Evolutionary conservation across 2,329 filamentous ascomycete species (phyloP).

Genomic region (Colletotrichum sp.): DNA sequence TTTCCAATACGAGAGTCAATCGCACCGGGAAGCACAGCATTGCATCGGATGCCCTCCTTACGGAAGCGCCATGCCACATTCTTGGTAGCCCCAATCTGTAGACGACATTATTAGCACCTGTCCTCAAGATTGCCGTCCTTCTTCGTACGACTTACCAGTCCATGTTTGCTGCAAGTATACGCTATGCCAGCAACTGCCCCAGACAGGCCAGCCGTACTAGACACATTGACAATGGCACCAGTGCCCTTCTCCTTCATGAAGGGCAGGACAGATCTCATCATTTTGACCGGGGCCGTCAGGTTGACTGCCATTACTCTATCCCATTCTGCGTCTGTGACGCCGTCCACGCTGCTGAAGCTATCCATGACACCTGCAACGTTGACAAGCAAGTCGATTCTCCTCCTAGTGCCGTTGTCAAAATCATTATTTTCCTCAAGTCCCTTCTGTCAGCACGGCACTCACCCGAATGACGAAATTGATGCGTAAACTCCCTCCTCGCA

Average conservation of each 20-base stretch:
- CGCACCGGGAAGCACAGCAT: conserved; percentile 35
- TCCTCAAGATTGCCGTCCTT: background rate
- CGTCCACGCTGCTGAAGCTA: conserved; percentile 42
- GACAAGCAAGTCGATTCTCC: conserved; percentile 44
- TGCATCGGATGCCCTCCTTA: conserved; percentile 40
- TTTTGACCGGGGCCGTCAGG: conserved; percentile 44
- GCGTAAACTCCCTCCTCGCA: conserved; percentile 27
- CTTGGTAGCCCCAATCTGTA: conserved; percentile 47
- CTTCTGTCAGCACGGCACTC: background rate
- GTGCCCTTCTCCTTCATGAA: conserved; percentile 42
- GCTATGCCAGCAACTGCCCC: conserved; percentile 46
- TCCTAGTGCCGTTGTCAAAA: background rate
- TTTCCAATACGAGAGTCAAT: conserved; percentile 34
- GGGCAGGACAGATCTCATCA: conserved; percentile 49
- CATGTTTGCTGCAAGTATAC: conserved; percentile 50
- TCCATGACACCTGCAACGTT: conserved; percentile 51
- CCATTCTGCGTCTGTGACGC: conserved; percentile 41
- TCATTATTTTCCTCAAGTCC: background rate
- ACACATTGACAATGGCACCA: conserved; percentile 47
- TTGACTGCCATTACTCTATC: conserved; percentile 45
- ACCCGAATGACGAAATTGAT: conserved; percentile 3
- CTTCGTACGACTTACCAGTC: conserved; percentile 35
- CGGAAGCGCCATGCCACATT: conserved; percentile 51
- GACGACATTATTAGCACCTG: background rate
- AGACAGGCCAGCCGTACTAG: conserved; percentile 36